A percentile compares a stretch with the other conserved stretches of the same genome.
Conservation (phyloP, 2,329 filamentous ascomycete species). For the Fusarium sp. region DNA sequence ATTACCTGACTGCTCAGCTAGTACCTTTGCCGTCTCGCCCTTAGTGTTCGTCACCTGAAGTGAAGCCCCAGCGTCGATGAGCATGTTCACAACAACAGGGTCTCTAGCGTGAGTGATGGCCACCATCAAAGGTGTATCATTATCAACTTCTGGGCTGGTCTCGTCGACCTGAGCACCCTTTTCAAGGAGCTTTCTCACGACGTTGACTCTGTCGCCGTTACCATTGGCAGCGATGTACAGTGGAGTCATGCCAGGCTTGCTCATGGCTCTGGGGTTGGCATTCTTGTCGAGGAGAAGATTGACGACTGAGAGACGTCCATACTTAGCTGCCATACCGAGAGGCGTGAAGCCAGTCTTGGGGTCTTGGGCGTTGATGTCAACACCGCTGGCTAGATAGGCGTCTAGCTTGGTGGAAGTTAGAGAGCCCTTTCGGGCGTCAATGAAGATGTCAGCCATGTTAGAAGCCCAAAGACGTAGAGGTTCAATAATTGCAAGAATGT, state of each 20-base stretch:
- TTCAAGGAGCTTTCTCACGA: not conserved
- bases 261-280: not conserved
- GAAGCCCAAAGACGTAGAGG: not conserved
- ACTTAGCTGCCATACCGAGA: not conserved
- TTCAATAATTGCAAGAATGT: not conserved
- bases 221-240: not conserved
- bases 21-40: not conserved
- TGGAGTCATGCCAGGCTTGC: not conserved
- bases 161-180: not conserved
- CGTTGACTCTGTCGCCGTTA: not conserved
- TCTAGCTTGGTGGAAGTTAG: not conserved
- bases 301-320: not conserved
- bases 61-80: not conserved
- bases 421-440: not conserved
- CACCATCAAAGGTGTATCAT: not conserved
- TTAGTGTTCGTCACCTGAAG: not conserved
- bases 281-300: not conserved
- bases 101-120: not conserved
- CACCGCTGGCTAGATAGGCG: not conserved
- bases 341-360: not conserved
- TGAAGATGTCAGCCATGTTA: not conserved
- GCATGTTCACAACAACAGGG: not conserved
- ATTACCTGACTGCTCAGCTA: not conserved
- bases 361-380: not conserved
- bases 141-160: not conserved